Evolutionary conservation across 1,284 basidiomycete genomes (phyloP).

Genomic region (Trametes polyzona): DNA sequence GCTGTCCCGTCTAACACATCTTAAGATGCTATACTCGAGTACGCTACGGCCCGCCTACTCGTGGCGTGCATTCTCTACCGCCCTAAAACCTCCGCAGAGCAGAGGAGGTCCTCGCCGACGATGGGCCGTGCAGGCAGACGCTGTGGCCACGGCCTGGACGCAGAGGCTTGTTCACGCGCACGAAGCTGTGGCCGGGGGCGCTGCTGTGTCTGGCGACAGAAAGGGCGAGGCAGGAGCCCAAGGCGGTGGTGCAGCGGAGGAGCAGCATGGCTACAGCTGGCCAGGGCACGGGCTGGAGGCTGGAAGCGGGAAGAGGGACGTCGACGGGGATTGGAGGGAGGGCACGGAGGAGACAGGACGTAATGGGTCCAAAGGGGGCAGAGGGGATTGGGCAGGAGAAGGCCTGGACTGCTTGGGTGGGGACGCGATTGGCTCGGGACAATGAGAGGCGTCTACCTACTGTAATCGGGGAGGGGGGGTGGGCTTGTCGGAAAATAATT

Average conservation of each 20-base stretch:
- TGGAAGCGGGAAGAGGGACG: too few species aligned
- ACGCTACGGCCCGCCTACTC: too few species aligned
- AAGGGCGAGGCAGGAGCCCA: background rate
- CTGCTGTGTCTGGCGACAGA: background rate
- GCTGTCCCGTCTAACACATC: too few species aligned
- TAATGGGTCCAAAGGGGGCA: conserved; percentile 16
- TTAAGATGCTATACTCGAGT: too few species aligned
- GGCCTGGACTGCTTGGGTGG: conserved; percentile 25
- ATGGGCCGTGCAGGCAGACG: conserved; percentile 9
- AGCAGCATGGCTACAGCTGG: too few species aligned
- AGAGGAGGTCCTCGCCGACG: conserved; percentile 21
- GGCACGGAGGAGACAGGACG: conserved; percentile 19
- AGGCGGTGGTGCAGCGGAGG: background rate
- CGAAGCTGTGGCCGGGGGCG: conserved; percentile 1
- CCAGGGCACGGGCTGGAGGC: background rate
- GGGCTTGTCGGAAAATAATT: conserved; percentile 16
- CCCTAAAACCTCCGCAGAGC: too few species aligned
- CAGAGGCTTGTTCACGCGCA: conserved; percentile 2
- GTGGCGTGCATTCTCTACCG: too few species aligned
- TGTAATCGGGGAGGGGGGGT: conserved; percentile 18
- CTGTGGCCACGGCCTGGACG: conserved; percentile 2
- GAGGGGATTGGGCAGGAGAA: conserved; percentile 16
- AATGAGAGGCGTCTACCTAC: conserved; percentile 26
- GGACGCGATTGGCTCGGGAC: conserved; percentile 26
- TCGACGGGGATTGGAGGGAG: conserved; percentile 5